Percentiles rank a stretch among this genome's conserved stretches.
These are phyloP conservation scores for Nakazawaea wyomingensis DNA, from an alignment of 805 yeast genomes.

Conservation along the genomic window DNA sequence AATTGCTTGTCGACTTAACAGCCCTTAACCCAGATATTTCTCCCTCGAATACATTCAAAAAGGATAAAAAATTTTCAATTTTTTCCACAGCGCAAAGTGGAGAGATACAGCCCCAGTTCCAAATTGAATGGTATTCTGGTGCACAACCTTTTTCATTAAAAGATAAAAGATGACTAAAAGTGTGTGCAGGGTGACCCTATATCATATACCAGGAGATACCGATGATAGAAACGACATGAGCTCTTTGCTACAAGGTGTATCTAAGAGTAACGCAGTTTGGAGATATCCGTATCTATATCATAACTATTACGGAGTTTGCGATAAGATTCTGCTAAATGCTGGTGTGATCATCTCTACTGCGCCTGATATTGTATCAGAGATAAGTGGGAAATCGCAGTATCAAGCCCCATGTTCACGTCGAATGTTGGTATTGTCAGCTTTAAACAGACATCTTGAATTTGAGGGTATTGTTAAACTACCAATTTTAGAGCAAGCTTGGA, in stretches of 20 bases:
- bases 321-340: background rate
- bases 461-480: conserved; percentile 33
- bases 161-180: too few species aligned
- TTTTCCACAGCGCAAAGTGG: too few species aligned
- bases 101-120: too few species aligned
- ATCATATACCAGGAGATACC: background rate
- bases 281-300: conserved; percentile 6
- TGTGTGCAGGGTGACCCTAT: too few species aligned
- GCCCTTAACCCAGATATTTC: too few species aligned
- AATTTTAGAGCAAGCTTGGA: conserved; percentile 44
- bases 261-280: conserved; percentile 13
- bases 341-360: conserved; percentile 7
- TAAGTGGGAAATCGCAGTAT: background rate
- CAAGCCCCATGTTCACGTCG: conserved; percentile 1
- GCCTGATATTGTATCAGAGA: conserved; percentile 4
- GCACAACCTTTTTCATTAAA: too few species aligned
- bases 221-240: background rate
- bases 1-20: too few species aligned
- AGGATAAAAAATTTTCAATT: too few species aligned
- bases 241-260: background rate
- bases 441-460: conserved; percentile 17
- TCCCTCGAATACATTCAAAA: too few species aligned
- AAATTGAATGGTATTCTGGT: too few species aligned
- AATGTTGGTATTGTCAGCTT: background rate
- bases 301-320: conserved; percentile 6